These are phyloP conservation scores for Petunia secreta DNA, from an alignment of 257 asterid genomes.

Conservation along the genomic window DNA sequence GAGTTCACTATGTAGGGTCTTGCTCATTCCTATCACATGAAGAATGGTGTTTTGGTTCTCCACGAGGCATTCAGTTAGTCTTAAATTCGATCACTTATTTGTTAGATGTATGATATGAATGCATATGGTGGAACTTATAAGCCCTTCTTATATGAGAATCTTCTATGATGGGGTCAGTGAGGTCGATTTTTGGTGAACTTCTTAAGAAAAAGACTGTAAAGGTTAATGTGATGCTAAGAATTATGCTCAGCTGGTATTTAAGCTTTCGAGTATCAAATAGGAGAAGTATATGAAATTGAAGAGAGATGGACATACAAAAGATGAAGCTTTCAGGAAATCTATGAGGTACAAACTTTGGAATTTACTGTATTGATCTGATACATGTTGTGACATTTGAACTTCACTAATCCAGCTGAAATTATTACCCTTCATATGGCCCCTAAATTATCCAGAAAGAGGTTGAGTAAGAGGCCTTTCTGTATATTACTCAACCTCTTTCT, in stretches of 20 bases:
- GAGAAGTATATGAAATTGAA: no score
- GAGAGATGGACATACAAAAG: no score
- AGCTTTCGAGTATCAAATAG: no score
- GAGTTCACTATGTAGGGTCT: not conserved
- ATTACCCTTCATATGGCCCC: no score
- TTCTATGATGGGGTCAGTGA: not conserved
- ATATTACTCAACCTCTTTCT: no score
- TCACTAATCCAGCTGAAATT: no score
- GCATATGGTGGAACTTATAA: not conserved
- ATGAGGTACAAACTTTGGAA: no score
- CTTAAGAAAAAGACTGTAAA: not conserved
- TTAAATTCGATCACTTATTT: not conserved
- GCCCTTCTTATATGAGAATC: not conserved
- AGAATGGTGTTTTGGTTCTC: not conserved
- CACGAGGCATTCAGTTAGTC: not conserved
- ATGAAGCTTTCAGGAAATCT: not conserved
- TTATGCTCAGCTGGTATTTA: not conserved
- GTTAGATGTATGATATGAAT: not conserved
- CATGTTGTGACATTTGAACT: no score
- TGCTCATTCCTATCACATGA: not conserved
- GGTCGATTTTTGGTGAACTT: not conserved
- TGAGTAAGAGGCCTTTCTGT: no score
- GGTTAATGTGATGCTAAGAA: not conserved
- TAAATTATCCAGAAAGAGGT: no score
- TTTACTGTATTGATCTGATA: no score